Evolutionary conservation across 352 stramenopile genomes (phyloP), one percentile per base, ranked within the genome.

Genomic region (Pythium inflatum): DNA sequence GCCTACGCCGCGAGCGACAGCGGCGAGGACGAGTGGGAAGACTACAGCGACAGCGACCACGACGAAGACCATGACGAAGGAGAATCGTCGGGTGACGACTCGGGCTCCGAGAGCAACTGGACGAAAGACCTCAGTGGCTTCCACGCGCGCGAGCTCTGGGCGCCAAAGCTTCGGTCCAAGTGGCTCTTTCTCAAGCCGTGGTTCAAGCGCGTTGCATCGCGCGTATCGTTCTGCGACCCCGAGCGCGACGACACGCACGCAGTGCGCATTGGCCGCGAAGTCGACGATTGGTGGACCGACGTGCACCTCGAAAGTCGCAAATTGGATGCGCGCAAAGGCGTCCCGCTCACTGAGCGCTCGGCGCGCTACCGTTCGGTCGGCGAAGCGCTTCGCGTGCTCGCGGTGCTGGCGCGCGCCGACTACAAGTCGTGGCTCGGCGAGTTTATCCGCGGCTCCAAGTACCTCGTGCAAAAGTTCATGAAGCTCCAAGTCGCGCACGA

Each of bases 251-350:
- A 54, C 30, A 64, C 57, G 27, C 41, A 64, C 28, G 40, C 57
- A 8, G 41, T 64, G 27, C 57, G 41, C 40, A 54, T 64, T 18
- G 38, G 41, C 30, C 57, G 57, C 43, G 57, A 55, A 41, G 25
- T 53, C 11, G 25, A 55, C 43, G 57, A 64, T 30, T 64, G 57
- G 57, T 64, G 57, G 41, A 64, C 41, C 27, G 57, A 64, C 12
- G 57, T 64, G 1, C 24, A 34, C 8, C 41, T 64, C 57, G 57
- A 64, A 28, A 43, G 27, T 14, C n/a, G 4, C 8, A 20, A n/a
- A 18, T 28, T 55, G 4, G 41, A 64, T 5, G 6, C 41, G 13
- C 53, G 33, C 36, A 28, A 54, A 18, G 31, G 40, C 38, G 24
- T 24, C 18, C 38, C 56, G 27, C 56, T 63, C 24, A 13, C 56